phyloP scores from a whole-genome alignment of 2,329 filamentous ascomycete genomes.

The Calcarisporium arbuscula region DNA sequence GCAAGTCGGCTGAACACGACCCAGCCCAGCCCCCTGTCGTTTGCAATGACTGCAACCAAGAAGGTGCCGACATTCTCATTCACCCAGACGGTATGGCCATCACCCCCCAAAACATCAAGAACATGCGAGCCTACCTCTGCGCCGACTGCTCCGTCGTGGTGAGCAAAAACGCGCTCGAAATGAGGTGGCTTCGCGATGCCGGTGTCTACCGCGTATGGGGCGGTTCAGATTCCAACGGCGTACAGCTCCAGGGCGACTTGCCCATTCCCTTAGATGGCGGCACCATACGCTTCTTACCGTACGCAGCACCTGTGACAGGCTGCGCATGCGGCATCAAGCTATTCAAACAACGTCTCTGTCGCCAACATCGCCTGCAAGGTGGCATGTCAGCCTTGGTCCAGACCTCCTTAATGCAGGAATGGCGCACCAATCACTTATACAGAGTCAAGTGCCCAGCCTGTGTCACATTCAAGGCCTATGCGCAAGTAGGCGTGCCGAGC shows the following conservation, averaged over 20 bases:
- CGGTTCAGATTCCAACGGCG: no score
- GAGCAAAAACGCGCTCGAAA: slow-evolving; percentile 1
- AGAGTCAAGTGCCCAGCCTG: slow-evolving; percentile 25
- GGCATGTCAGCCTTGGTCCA: slow-evolving; percentile 16
- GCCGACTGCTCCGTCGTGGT: slow-evolving; percentile 16
- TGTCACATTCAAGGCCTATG: slow-evolving; percentile 10
- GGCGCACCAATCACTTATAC: slow-evolving; percentile 16
- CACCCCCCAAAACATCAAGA: slow-evolving; percentile 16
- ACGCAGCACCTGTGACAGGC: slow-evolving; percentile 21
- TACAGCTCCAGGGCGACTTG: no score
- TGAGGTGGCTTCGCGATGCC: slow-evolving; percentile 7
- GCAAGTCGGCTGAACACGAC: no score
- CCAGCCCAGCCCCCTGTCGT: slow-evolving; percentile 1
- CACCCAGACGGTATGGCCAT: slow-evolving; percentile 7
- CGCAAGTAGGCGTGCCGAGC: slow-evolving; percentile 11
- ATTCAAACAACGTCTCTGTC: slow-evolving; percentile 25
- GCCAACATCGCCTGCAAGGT: slow-evolving; percentile 25
- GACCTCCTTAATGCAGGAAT: slow-evolving; percentile 19
- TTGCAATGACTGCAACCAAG: slow-evolving; percentile 19
- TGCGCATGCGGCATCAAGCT: slow-evolving; percentile 31
- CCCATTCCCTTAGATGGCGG: no score
- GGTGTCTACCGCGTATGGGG: slow-evolving; percentile 21
- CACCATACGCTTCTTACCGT: neutral
- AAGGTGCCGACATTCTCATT: slow-evolving; percentile 13
- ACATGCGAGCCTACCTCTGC: slow-evolving; percentile 31